Evolutionary conservation across 257 asterid genomes (phyloP), one percentile per base, ranked within the genome.

Genomic region (Verbena officinalis): DNA sequence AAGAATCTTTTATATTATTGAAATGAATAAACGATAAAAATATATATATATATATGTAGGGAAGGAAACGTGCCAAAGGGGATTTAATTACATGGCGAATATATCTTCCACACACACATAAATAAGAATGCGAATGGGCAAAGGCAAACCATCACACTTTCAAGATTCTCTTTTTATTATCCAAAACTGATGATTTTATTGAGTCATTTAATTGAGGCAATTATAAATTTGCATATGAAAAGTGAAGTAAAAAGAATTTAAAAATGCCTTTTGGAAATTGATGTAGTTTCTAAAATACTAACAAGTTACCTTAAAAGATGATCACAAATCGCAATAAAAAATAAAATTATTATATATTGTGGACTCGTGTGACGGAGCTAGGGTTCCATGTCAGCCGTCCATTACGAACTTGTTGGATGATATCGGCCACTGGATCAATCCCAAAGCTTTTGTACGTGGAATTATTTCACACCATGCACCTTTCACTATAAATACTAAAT

Each of bases 61-160:
- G 77, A 72, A 68, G 73, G 64, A 79, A 75, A 65, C 67, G 71
- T 75, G 77, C 67, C 75, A 72, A 68, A 67, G 17, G 62, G 70
- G 70, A 54, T 63, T 75, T 56, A 63, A 53, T 62, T 73, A 44
- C 71, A 53, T 34, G 70, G 73, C 60, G 15, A 67, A 52, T 56
- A 78, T 75, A 59, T 73, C 45, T 69, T 68, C 72, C 76, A 66
- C 71, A 43, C 2, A 11, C 15, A 10, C 67, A 11, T 59, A 36
- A 68, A 11, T 17, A 36, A 40, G 11, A 58, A 65, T 55, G 59
- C 59, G 21, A 63, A 69, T 68, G 53, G 65, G 62, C 59, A 62
- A 36, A 53, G n/a, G n/a, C 36, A 9, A 1, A 3, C 1, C 3
- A 34, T 33, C 19, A 38, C 20, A 27, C 55, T 23, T 71, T 61